These are phyloP conservation scores for Thielaviopsis euricoi DNA, from an alignment of 2,329 filamentous ascomycete genomes.

Conservation along the genomic window DNA sequence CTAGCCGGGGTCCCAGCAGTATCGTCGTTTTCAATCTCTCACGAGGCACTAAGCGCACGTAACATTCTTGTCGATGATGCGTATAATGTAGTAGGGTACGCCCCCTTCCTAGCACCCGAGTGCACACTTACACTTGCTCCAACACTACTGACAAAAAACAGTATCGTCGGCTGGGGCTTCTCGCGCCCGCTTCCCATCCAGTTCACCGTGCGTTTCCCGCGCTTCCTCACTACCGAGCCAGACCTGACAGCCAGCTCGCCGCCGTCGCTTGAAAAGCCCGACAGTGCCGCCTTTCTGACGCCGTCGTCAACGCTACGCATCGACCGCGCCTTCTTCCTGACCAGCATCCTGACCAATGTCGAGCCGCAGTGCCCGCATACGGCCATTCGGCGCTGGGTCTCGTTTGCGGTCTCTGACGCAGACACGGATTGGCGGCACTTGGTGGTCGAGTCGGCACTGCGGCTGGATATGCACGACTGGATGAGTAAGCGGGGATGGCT, in stretches of 20 bases:
- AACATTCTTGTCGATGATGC: conserved; percentile 9
- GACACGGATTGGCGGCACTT: conserved; percentile 3
- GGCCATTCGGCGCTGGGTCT: conserved; percentile 9
- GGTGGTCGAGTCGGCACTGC: conserved; percentile 6
- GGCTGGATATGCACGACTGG: conserved; percentile 1
- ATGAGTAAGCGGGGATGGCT: conserved; percentile 4
- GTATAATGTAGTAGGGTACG: conserved; percentile 6
- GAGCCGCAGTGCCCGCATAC: conserved; percentile 27
- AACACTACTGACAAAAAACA: no score
- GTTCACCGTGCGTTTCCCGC: conserved; percentile 6
- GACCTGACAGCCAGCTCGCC: background rate
- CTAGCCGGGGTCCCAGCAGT: conserved; percentile 1
- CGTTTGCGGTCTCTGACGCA: conserved; percentile 7
- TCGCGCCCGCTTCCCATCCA: conserved; percentile 5
- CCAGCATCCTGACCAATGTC: conserved; percentile 81
- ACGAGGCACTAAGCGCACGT: conserved; percentile 4
- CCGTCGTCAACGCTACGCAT: background rate
- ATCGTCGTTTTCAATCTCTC: conserved; percentile 8
- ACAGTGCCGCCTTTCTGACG: background rate
- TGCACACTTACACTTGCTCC: no score
- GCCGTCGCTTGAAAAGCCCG: background rate
- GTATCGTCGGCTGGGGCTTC: conserved; percentile 10
- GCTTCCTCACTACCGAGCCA: conserved; percentile 4
- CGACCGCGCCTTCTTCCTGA: conserved; percentile 32
- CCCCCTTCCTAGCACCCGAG: background rate